Conservation (phyloP, 768 basidiomycete species). For the Boletus coccyginus region DNA sequence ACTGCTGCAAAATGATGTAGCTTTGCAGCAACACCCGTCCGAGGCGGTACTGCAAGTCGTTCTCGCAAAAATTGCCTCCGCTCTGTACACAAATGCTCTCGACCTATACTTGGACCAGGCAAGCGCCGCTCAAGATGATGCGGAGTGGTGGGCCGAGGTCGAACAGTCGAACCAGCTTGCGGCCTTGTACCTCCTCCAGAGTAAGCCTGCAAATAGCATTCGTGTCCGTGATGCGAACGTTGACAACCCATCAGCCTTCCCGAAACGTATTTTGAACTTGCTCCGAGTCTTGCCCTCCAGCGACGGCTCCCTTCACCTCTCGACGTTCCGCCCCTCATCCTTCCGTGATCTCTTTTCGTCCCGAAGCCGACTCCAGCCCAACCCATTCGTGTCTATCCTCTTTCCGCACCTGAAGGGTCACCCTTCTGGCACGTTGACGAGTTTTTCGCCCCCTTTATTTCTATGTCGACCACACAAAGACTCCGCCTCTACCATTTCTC, state of each 20-base stretch:
- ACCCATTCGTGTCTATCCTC: conserved; percentile 51
- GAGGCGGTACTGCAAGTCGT: conserved; percentile 32
- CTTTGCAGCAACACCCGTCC: neutral
- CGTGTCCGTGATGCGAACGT: neutral
- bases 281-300: conserved; percentile 41
- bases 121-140: conserved; percentile 65
- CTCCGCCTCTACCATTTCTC: conserved; percentile 10
- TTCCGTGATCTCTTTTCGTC: conserved; percentile 49
- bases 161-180: conserved; percentile 57
- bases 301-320: conserved; percentile 45
- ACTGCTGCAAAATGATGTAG: conserved; percentile 14
- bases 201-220: conserved; percentile 41
- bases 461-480: neutral
- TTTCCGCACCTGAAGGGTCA: conserved; percentile 60
- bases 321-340: conserved; percentile 46
- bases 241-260: conserved; percentile 24
- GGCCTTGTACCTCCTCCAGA: conserved; percentile 72
- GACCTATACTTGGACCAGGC: conserved; percentile 67
- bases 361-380: conserved; percentile 43
- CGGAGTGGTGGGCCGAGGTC: conserved; percentile 81
- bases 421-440: conserved; percentile 24
- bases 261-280: conserved; percentile 30
- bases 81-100: conserved; percentile 63
- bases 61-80: conserved; percentile 48
- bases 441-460: conserved; percentile 12